Conservation (phyloP, 805 yeast genomes). For the Cyberlindnera petersonii region DNA sequence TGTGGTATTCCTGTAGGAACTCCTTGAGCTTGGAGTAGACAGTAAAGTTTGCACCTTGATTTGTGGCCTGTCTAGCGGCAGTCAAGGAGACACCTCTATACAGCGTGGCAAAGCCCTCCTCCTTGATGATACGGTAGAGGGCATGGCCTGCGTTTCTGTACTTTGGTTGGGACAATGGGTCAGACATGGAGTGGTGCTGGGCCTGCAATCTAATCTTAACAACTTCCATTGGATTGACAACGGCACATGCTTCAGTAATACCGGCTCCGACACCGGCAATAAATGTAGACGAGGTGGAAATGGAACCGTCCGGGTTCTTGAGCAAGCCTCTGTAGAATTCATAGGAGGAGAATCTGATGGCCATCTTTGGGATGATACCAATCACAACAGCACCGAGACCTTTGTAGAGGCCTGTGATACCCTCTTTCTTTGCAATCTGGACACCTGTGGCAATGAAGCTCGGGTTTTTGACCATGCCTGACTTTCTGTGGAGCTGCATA, state of each 20-base stretch:
- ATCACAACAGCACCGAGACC: slow-evolving; percentile 96
- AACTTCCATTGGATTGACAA: slow-evolving; percentile 97
- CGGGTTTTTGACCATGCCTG: slow-evolving; percentile 66
- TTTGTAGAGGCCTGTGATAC: slow-evolving; percentile 82
- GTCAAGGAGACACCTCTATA: slow-evolving; percentile 95
- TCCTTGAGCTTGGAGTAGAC: slow-evolving; percentile 85
- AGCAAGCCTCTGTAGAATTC: slow-evolving; percentile 78
- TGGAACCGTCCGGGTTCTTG: slow-evolving; percentile 57
- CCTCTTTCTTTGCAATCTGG: slow-evolving; percentile 72
- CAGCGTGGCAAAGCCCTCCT: slow-evolving; percentile 85
- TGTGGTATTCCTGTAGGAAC: slow-evolving; percentile 58
- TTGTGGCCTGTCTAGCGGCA: slow-evolving; percentile 96
- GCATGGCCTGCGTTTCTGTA: slow-evolving; percentile 94
- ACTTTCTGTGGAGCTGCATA: slow-evolving; percentile 83
- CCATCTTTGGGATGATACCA: slow-evolving; percentile 98
- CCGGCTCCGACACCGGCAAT: slow-evolving; percentile 97
- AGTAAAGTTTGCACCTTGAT: slow-evolving; percentile 97
- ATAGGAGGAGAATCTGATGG: slow-evolving; percentile 90
- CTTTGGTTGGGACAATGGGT: slow-evolving; percentile 72
- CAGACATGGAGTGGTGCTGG: slow-evolving; percentile 85
- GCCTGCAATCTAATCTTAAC: slow-evolving; percentile 96
- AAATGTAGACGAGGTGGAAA: slow-evolving; percentile 73
- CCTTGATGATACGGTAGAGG: slow-evolving; percentile 73
- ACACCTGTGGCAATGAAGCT: slow-evolving; percentile 84
- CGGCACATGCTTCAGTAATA: slow-evolving; percentile 88